A percentile compares a stretch with the other conserved stretches of the same genome.
Conservation (phyloP, 2,329 filamentous ascomycete genomes). For the Colletotrichum tanaceti region DNA sequence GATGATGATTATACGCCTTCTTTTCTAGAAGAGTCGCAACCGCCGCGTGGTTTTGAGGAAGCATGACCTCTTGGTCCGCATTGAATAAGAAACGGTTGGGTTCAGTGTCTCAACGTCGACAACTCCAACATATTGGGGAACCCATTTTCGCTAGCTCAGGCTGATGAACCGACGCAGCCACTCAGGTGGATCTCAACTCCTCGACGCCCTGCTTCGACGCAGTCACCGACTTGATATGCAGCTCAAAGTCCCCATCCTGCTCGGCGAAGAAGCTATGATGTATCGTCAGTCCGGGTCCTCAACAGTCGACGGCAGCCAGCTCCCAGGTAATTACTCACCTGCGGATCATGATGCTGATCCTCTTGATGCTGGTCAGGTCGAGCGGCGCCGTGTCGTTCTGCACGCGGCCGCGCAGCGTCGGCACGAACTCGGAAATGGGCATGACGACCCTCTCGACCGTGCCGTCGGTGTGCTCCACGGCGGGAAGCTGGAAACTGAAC, state of each 20-base stretch:
- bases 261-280: conserved; percentile 76
- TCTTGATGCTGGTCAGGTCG: conserved; percentile 69
- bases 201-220: conserved; percentile 8
- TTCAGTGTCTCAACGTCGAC: too few relatives aligned
- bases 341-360: conserved; percentile 82
- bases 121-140: too few relatives aligned
- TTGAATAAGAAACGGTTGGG: too few relatives aligned
- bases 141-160: too few relatives aligned
- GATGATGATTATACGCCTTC: too few relatives aligned
- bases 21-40: too few relatives aligned
- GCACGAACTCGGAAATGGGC: conserved; percentile 72
- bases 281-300: not conserved
- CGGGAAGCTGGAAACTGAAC: conserved; percentile 66
- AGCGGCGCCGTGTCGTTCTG: conserved; percentile 69
- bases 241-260: conserved; percentile 73
- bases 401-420: conserved; percentile 79
- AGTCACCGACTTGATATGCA: conserved; percentile 33
- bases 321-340: conserved; percentile 67
- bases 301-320: accelerated
- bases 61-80: too few relatives aligned
- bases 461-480: conserved; percentile 43
- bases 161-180: not conserved
- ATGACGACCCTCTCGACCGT: conserved; percentile 60
- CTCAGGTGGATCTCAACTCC: not conserved
- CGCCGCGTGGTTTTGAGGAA: too few relatives aligned